Conservation (phyloP, 208 protist species). For the Phytomonas sp. region DNA sequence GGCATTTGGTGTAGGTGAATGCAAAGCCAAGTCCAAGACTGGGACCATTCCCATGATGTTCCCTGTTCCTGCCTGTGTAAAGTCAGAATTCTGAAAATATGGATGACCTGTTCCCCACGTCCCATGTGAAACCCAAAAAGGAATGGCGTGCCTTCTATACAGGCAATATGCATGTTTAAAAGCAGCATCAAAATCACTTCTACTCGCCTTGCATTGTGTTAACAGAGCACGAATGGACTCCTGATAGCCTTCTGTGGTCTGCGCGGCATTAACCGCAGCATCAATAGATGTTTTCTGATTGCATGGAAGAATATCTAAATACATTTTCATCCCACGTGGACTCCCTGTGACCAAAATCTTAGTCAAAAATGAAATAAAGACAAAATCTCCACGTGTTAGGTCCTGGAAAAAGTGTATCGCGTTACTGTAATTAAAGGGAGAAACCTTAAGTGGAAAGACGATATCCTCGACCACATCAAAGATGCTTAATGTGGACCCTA, state of each 20-base stretch:
- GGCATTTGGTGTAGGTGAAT: slow-evolving; percentile 75
- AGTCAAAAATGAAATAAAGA: slow-evolving; percentile 61
- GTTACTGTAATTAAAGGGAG: slow-evolving; percentile 47
- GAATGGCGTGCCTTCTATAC: slow-evolving; percentile 76
- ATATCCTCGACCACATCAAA: slow-evolving; percentile 48
- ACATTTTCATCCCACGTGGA: slow-evolving; percentile 66
- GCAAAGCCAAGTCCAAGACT: slow-evolving; percentile 75
- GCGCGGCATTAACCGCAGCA: slow-evolving; percentile 48
- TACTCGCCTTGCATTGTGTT: slow-evolving; percentile 38
- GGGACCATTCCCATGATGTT: slow-evolving; percentile 82
- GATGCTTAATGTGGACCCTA: slow-evolving; percentile 67
- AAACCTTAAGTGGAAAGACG: slow-evolving; percentile 61
- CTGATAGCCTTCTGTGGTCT: slow-evolving; percentile 57
- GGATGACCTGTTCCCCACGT: slow-evolving; percentile 58
- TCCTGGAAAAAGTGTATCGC: slow-evolving; percentile 73
- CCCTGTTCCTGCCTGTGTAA: slow-evolving; percentile 27
- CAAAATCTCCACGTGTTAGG: slow-evolving; percentile 66
- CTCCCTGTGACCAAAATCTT: slow-evolving; percentile 54
- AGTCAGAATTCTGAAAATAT: slow-evolving; percentile 56
- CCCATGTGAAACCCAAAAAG: slow-evolving; percentile 64
- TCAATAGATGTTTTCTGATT: slow-evolving; percentile 69
- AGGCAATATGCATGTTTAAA: slow-evolving; percentile 82
- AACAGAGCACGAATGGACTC: slow-evolving; percentile 45
- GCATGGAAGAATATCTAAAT: slow-evolving; percentile 76
- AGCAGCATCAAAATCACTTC: slow-evolving; percentile 52